phyloP scores from a whole-genome alignment of 2,329 filamentous ascomycete genomes.

The Fusarium mangiferae region DNA sequence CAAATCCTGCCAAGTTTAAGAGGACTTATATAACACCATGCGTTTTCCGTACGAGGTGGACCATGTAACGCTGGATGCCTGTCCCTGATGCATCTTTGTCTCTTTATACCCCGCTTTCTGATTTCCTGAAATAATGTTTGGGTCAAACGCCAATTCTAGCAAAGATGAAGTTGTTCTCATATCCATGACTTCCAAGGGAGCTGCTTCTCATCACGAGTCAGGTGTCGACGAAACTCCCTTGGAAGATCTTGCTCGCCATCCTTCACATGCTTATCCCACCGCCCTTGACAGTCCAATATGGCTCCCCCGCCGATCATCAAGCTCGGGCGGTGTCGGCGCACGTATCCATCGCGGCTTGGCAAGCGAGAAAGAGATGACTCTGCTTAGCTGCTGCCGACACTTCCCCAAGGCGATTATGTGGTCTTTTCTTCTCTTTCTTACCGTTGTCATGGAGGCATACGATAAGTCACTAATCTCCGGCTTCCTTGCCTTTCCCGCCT shows the following conservation, averaged over 20 bases:
- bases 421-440: conserved; percentile 26
- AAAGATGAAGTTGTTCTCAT: background rate
- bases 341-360: conserved; percentile 1
- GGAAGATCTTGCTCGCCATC: background rate
- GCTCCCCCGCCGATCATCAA: conserved; percentile 10
- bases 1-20: background rate
- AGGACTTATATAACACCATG: background rate
- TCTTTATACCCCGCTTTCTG: fast-evolving
- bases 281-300: background rate
- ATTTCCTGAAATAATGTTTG: background rate
- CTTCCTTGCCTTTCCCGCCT: conserved; percentile 6
- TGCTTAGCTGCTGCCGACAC: background rate
- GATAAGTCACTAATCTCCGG: conserved; percentile 3
- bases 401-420: conserved; percentile 29
- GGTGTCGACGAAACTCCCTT: too few species aligned
- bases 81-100: background rate
- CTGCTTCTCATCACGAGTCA: background rate
- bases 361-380: conserved; percentile 20
- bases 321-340: conserved; percentile 7
- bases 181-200: background rate
- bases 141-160: background rate
- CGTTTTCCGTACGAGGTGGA: background rate
- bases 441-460: conserved; percentile 30
- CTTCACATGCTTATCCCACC: background rate
- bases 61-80: background rate